Evolutionary conservation across 371 early-diverging fungal species (phyloP), one percentile per base, ranked within the genome.

Genomic region (Zopfochytrium polystomum): DNA sequence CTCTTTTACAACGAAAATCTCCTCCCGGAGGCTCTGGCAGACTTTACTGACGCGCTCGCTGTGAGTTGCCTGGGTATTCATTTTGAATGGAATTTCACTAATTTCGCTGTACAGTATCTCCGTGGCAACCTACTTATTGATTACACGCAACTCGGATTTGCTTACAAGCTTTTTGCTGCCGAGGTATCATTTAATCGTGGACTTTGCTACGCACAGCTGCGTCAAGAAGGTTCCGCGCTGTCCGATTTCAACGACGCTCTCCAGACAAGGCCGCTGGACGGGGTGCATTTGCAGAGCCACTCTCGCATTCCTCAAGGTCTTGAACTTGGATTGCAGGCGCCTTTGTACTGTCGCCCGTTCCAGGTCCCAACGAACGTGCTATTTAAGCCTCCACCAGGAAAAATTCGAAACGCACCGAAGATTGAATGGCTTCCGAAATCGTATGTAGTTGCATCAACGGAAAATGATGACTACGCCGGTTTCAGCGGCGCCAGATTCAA

Each of bases 61-160:
- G 70, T 73, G 43, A 26, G 65, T 48, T n/a, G n/a, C n/a, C n/a
- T n/a, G n/a, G n/a, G n/a, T n/a, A n/a, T n/a, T n/a, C n/a, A n/a
- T n/a, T n/a, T n/a, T n/a, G n/a, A 27, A 52, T 27, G 55, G 34
- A 59, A 34, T 35, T 44, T 9, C 45, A 20, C 4, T 54, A n/a
- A 22, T 55, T 29, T 11, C 32, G 26, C 15, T 62, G 2, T 34
- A 1, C 62, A 67, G 67, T 53, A 27, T 74, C 75, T 97, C 46
- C 87, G 97, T 33, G 90, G 91, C 35, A 93, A 92, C 73, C 77
- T 83, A 63, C 81, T 86, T 44, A 94, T 96, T 66, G 94, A 97
- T 76, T 97, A 97, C 73, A 86, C 85, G 53, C 96, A 97, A 70
- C 78, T 97, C 46, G 96, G 96, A 2, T 80, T 96, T 35, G 79